Base-by-base conservation (phyloP, 345 rosid genomes). In the Hibiscus mutabilis region DNA sequence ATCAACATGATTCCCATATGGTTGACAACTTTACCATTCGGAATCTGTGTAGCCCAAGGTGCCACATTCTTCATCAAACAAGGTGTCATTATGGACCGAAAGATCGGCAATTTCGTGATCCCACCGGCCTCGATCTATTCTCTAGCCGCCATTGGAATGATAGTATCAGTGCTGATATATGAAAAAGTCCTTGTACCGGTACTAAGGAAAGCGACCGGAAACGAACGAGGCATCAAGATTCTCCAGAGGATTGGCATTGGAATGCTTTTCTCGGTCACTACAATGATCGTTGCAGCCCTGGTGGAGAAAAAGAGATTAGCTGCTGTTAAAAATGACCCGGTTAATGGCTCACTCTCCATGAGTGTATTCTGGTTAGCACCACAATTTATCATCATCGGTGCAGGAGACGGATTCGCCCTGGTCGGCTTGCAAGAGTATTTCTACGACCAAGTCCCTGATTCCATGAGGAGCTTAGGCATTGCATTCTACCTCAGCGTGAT, bases 341-440 rank as follows among this genome's bases (percentile, higher is more conserved):
- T 47, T 1, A 60, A 49, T 2, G 53, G 53, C 19, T 88, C 91
- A 1, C 69, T 74, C 3, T 71, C 91, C 10, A 86, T 91, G 93
- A 86, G 89, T 75, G 89, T 85, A 11, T 74, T 89, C 76, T 94
- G 98, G 98, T 73, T 91, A 57, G 90, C 89, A 71, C 98, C 98
- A 1, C 98, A 91, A 1, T 49, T 49, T 19, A 4, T 49, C 53
- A 49, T 49, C 19, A 49, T 49, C 19, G 53, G 53, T 15, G 53
- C 53, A 49, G 53, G 19, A 15, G 53, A 49, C 53, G 53, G 53
- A 15, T 49, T 49, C 53, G 19, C 53, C 53, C 53, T 49, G 19
- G 93, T 94, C 35, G 98, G 98, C 19, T 80, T 94, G 40, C 97
- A 91, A 73, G 98, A 94, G 77, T 94, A 89, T 70, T 94, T 94